Evolutionary conservation across 495 filamentous ascomycete genomes (phyloP).

Genomic region (Jackrogersella minutella): DNA sequence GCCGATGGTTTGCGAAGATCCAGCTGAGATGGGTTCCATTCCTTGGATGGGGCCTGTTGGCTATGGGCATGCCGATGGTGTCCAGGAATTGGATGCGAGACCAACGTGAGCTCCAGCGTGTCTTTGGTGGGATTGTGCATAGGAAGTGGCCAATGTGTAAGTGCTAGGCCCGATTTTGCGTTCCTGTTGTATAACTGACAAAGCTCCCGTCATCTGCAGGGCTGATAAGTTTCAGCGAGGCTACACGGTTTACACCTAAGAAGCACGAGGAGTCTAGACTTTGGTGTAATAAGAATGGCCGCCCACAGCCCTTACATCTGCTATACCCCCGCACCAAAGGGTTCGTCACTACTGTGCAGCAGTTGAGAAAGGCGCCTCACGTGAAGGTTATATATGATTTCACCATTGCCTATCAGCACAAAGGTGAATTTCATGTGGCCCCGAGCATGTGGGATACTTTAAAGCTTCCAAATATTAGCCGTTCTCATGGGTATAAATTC

Average conservation of each 20-base stretch:
- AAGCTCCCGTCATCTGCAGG: slow-evolving; percentile 47
- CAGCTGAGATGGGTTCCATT: slow-evolving; percentile 64
- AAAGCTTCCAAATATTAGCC: slow-evolving; percentile 48
- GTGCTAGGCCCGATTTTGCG: slow-evolving; percentile 24
- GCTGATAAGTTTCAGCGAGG: slow-evolving; percentile 68
- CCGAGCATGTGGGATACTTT: slow-evolving; percentile 63
- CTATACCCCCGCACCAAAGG: slow-evolving; percentile 65
- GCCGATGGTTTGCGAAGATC: slow-evolving; percentile 66
- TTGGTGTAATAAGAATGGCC: slow-evolving; percentile 58
- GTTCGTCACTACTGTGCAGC: slow-evolving; percentile 63
- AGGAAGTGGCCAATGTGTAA: slow-evolving; percentile 64
- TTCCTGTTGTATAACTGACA: slow-evolving; percentile 1
- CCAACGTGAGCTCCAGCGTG: slow-evolving; percentile 59
- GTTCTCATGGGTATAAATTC: slow-evolving; percentile 52
- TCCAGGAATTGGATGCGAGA: slow-evolving; percentile 64
- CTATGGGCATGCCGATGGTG: slow-evolving; percentile 68
- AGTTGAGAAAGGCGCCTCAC: slow-evolving; percentile 58
- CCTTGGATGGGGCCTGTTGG: slow-evolving; percentile 67
- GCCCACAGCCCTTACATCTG: slow-evolving; percentile 59
- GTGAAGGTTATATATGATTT: slow-evolving; percentile 67
- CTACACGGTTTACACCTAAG: slow-evolving; percentile 60
- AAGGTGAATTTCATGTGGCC: slow-evolving; percentile 54
- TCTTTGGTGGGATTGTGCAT: slow-evolving; percentile 58
- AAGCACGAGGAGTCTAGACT: slow-evolving; percentile 58
- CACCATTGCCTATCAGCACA: slow-evolving; percentile 62